A percentile compares a stretch with the other conserved stretches of the same genome.
Conservation (phyloP, 108 stramenopile species). For the Conticribra weissflogii region DNA sequence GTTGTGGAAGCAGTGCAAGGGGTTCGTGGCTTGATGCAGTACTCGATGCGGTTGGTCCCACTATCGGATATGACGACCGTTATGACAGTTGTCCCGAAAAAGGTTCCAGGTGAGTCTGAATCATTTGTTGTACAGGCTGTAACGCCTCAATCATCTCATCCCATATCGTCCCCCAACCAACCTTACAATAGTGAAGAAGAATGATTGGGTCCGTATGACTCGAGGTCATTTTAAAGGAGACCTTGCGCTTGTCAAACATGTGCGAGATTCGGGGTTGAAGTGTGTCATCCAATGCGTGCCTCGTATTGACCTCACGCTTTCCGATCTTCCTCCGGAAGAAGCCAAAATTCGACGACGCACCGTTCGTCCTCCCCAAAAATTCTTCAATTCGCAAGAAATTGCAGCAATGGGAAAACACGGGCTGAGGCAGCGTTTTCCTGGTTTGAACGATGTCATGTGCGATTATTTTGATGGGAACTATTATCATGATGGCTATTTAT, state of each 20-base stretch:
- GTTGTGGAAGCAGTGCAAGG: conserved; percentile 92
- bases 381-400: conserved; percentile 90
- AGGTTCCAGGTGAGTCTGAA: conserved; percentile 78
- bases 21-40: conserved; percentile 82
- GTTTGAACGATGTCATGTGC: conserved; percentile 71
- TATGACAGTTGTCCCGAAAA: conserved; percentile 87
- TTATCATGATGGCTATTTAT: conserved; percentile 92
- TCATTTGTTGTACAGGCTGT: background rate
- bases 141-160: background rate
- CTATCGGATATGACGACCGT: conserved; percentile 96
- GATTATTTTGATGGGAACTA: conserved; percentile 91
- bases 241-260: conserved; percentile 90
- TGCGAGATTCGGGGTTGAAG: conserved; percentile 90
- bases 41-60: conserved; percentile 87
- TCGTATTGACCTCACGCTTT: conserved; percentile 84
- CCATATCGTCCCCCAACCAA: background rate
- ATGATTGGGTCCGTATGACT: conserved; percentile 95
- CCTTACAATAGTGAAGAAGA: conserved; percentile 76
- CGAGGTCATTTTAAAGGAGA: conserved; percentile 96
- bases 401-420: conserved; percentile 70
- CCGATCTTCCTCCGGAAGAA: conserved; percentile 80
- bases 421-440: conserved; percentile 74
- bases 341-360: conserved; percentile 78
- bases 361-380: conserved; percentile 90
- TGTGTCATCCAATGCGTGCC: conserved; percentile 94